Base-by-base conservation (phyloP, 73 alveolate species). In the Paraurostyla sp. region DNA sequence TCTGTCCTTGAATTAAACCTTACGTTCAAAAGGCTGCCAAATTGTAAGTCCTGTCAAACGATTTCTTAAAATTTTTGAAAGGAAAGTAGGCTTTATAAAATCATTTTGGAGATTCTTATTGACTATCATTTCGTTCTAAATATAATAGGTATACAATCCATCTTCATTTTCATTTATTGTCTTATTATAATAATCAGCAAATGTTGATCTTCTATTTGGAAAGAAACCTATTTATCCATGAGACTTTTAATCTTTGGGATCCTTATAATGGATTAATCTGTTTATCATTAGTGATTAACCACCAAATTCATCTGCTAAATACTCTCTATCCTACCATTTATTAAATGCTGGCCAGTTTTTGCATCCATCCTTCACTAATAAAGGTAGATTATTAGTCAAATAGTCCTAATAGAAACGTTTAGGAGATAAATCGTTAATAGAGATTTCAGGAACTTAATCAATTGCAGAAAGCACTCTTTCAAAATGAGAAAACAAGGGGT, bases 311-410 rank as follows among this genome's bases (percentile, higher is more conserved):
- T 50, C 58, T 13, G n/a, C 69, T 9, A 78, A 35, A 54, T 78
- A 78, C 46, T 20, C 29, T 41, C 9, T 52, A 52, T 78, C 62
- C 40, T 35, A 23, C 89, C 89, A 78, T n/a, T 54, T 78, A 9
- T 78, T 15, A 52, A 52, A n/a, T 11, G 89, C 89, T 11, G 89
- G 76, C 76, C 76, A 78, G 23, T 35, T 7, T 52, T 32, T 51
- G 63, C 80, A 50, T 0, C 89, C 89, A 51, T 78, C 80, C n/a
- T 51, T 43, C 3, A 78, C 89, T 51, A 51, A 13, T n/a, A 78
- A 11, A 4, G 89, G 89, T 4, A 51, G 7, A 41, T 52, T 78
- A 9, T 52, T 51, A n/a, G 89, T 78, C 63, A 78, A 20, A 43
- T 78, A 78, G 35, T 51, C 78, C 13, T 35, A 11, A 52, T 78